These are phyloP conservation scores for Ceratocystis cacaofunesta DNA, from an alignment of 2,329 filamentous ascomycete species.

Conservation along the genomic window DNA sequence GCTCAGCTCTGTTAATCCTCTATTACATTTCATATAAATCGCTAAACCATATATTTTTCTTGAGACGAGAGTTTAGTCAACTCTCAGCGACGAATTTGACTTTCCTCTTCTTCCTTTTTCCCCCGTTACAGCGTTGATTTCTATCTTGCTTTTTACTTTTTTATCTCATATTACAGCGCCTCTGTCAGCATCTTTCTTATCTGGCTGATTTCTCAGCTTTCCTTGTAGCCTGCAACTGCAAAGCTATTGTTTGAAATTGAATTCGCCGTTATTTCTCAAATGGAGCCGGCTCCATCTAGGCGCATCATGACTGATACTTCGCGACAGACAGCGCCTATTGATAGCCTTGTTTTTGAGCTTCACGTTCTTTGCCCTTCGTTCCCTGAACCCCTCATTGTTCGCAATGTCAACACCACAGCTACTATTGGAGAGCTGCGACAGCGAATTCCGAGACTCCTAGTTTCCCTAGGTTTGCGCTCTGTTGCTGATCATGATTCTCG, in stretches of 20 bases:
- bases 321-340: constrained; percentile 19
- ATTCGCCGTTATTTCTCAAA: not conserved
- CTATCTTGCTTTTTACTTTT: not conserved
- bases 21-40: not conserved
- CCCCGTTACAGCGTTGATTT: not conserved
- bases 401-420: constrained; percentile 33
- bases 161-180: not conserved
- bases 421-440: constrained; percentile 44
- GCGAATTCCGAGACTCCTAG: constrained; percentile 37
- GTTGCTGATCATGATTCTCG: constrained; percentile 28
- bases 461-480: constrained; percentile 30
- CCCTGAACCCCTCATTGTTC: constrained; percentile 35
- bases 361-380: constrained; percentile 45
- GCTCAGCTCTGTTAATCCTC: not conserved
- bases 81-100: not conserved
- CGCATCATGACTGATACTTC: constrained; percentile 21
- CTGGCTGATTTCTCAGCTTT: not conserved
- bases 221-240: constrained; percentile 4
- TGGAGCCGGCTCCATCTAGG: constrained; percentile 13
- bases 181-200: not conserved
- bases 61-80: not conserved
- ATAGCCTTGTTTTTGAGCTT: constrained; percentile 35
- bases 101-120: not conserved
- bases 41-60: not conserved
- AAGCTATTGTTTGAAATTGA: not conserved